Evolutionary conservation across 345 rosid species (phyloP), one percentile per base, ranked within the genome.

Genomic region (Fremontodendron californicum): DNA sequence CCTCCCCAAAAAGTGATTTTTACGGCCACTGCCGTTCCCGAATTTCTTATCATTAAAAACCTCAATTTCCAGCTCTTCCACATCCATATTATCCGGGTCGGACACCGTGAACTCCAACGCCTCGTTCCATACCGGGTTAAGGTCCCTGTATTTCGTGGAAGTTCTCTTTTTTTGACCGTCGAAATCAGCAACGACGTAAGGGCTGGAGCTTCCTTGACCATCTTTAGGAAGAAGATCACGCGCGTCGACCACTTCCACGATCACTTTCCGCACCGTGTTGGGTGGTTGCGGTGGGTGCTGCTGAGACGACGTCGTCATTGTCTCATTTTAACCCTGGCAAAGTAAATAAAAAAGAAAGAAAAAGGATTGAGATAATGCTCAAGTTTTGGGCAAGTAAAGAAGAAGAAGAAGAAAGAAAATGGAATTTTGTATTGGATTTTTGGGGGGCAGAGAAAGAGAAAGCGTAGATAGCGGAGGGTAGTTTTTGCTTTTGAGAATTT

Each of bases 161-260:
- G 94, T 92, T 19, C 92, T 89, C 84, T 81, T 87, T 54, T 83
- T 86, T 72, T 93, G 98, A 46, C 94, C 88, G 78, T 93, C 99
- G 79, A 96, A 96, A 61, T 92, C 96, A 13, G 83, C 97, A 60
- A 89, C 75, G 31, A 92, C 97, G 78, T 91, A 96, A 3, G 98
- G 89, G 73, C 96, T 93, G 72, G 99, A 92, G 84, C 98, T 96
- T 6, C 99, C 99, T 81, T 91, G 93, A 5, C 99, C 99, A 62
- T 93, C 99, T 72, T 92, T 96, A 12, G 96, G 98, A 40, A 93
- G 93, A 21, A 96, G 84, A 61, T 96, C 89, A 4, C 98, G 92
- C 0, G 98, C 98, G 43, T 96, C 96, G 0, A 84, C 78, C 0
- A 93, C 96, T 40, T 92, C 95, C 18, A 93, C 94, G 43, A 88